Evolutionary conservation across 2,329 filamentous ascomycete species (phyloP).

Genomic region (Blastomyces emzantsi): DNA sequence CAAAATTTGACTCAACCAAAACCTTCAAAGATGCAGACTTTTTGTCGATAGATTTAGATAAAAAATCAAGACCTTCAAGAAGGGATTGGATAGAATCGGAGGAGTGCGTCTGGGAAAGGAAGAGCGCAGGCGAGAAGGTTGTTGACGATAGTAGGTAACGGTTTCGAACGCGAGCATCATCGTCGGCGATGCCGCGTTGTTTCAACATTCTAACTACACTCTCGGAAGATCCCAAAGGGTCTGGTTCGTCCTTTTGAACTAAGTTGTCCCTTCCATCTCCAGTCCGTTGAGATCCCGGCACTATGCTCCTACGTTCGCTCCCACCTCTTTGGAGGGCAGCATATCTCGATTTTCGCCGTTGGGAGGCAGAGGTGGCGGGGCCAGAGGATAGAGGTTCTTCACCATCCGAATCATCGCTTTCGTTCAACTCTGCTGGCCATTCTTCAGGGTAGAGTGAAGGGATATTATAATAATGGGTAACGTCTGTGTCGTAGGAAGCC

Average conservation of each 20-base stretch:
- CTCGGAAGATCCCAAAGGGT: conserved; percentile 78
- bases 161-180: conserved; percentile 72
- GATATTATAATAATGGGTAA: conserved; percentile 86
- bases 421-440: conserved; percentile 79
- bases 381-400: conserved; percentile 20
- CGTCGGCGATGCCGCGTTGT: conserved; percentile 65
- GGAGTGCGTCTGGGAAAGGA: conserved; percentile 85
- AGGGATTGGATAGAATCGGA: conserved; percentile 74
- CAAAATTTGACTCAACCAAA: conserved; percentile 94
- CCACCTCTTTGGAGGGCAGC: conserved; percentile 71
- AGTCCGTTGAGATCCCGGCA: conserved; percentile 59
- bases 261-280: conserved; percentile 63
- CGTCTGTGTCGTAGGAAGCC: conserved; percentile 64
- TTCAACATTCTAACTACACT: conserved; percentile 77
- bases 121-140: conserved; percentile 84
- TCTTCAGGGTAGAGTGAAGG: conserved; percentile 66
- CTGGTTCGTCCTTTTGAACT: conserved; percentile 84
- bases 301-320: conserved; percentile 56
- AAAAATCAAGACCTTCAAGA: conserved; percentile 69
- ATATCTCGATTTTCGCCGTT: conserved; percentile 63
- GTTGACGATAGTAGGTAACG: conserved; percentile 93
- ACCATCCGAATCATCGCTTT: conserved; percentile 57
- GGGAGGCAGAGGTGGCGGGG: conserved; percentile 16
- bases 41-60: conserved; percentile 89
- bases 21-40: conserved; percentile 96